Percentiles rank a stretch among this genome's conserved stretches.
These are phyloP conservation scores for Suhomyces yuchorum DNA, from an alignment of 1,139 yeast species.

Conservation along the genomic window DNA sequence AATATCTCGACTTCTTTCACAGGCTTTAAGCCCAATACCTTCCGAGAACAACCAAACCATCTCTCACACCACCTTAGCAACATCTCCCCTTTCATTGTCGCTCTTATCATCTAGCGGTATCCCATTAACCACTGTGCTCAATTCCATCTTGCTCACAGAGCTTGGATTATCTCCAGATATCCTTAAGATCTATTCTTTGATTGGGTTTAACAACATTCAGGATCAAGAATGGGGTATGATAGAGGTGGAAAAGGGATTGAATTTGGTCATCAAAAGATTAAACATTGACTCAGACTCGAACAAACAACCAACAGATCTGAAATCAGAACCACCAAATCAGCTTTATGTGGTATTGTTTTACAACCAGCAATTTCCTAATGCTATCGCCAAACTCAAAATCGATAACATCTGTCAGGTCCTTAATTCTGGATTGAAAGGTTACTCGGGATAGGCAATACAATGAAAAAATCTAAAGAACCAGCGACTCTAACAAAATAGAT, in stretches of 20 bases:
- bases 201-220: conserved; percentile 42
- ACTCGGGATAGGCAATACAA: conserved; percentile 10
- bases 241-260: conserved; percentile 34
- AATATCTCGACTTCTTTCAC: conserved; percentile 44
- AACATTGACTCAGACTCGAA: conserved; percentile 16
- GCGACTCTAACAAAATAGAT: too few species aligned
- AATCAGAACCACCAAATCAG: conserved; percentile 5
- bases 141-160: conserved; percentile 18
- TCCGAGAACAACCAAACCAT: conserved; percentile 10
- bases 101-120: conserved; percentile 46
- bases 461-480: not conserved
- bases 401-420: conserved; percentile 38
- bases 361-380: conserved; percentile 35
- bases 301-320: conserved; percentile 2
- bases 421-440: conserved; percentile 39
- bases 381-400: conserved; percentile 46
- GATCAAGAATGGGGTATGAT: conserved; percentile 34
- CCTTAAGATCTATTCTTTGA: conserved; percentile 47
- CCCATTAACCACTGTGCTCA: conserved; percentile 42
- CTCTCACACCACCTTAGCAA: conserved; percentile 17
- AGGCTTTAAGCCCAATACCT: conserved; percentile 38
- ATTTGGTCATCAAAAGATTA: conserved; percentile 31
- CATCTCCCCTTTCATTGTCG: conserved; percentile 42
- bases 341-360: conserved; percentile 38
- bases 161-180: conserved; percentile 36